A percentile compares a stretch with the other conserved stretches of the same genome.
Evolutionary conservation across 2,329 filamentous ascomycete genomes (phyloP).

Genomic region (Colletotrichum endophyticum): DNA sequence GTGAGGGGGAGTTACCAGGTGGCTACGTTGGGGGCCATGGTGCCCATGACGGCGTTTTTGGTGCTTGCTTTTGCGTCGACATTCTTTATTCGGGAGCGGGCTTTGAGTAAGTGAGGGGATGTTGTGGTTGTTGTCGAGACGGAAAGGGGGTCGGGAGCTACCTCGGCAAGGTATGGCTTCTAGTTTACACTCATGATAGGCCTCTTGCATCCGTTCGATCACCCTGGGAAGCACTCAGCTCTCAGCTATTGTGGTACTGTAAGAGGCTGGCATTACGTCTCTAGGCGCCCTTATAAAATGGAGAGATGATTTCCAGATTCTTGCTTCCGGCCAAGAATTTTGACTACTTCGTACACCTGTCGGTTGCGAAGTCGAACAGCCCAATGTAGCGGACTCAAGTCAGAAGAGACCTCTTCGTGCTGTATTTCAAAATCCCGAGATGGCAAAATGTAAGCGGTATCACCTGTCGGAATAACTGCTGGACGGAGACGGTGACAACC

Average conservation of each 20-base stretch:
- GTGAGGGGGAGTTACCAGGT: constrained; percentile 71
- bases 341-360: too few relatives aligned
- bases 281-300: too few relatives aligned
- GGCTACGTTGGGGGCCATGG: constrained; percentile 45
- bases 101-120: constrained; percentile 41
- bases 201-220: too few relatives aligned
- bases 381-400: neutral
- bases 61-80: constrained; percentile 42
- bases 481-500: neutral
- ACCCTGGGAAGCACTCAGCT: too few relatives aligned
- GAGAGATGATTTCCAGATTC: too few relatives aligned
- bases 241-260: too few relatives aligned
- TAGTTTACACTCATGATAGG: too few relatives aligned
- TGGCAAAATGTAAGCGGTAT: neutral
- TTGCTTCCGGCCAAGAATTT: too few relatives aligned
- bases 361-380: neutral
- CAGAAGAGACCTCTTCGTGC: neutral
- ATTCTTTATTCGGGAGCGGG: constrained; percentile 63
- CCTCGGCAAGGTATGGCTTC: too few relatives aligned
- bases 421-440: neutral
- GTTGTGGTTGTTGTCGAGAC: neutral
- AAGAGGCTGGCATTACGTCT: too few relatives aligned
- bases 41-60: constrained; percentile 40
- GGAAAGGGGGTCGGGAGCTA: neutral
- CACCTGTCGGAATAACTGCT: neutral